Evolutionary conservation across 768 basidiomycete species (phyloP).

Genomic region (Termitomyces sp.): DNA sequence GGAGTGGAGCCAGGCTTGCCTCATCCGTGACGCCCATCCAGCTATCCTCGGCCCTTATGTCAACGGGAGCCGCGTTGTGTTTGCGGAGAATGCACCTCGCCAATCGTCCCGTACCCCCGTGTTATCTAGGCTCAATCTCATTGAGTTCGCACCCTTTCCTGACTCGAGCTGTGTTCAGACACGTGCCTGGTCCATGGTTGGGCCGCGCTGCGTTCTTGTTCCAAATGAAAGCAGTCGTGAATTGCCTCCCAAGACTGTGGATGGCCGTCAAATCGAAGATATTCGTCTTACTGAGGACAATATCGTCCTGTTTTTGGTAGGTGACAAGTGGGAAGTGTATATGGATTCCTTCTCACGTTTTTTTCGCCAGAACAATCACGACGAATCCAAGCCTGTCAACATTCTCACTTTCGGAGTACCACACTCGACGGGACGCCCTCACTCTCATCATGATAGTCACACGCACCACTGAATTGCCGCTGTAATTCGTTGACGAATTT

Average conservation of each 20-base stretch:
- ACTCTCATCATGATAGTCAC: conserved; percentile 26
- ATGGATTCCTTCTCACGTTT: conserved; percentile 1
- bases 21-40: conserved; percentile 40
- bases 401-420: conserved; percentile 47
- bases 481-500: neutral
- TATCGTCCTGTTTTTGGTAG: conserved; percentile 53
- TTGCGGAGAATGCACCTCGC: conserved; percentile 37
- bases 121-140: conserved; percentile 33
- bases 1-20: conserved; percentile 52
- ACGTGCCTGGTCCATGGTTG: conserved; percentile 40
- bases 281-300: conserved; percentile 61
- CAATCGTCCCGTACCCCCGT: conserved; percentile 19
- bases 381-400: conserved; percentile 40
- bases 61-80: conserved; percentile 47
- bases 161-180: conserved; percentile 30
- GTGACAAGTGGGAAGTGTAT: conserved; percentile 19
- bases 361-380: conserved; percentile 34
- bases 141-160: conserved; percentile 46
- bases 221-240: conserved; percentile 43
- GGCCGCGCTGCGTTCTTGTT: conserved; percentile 37
- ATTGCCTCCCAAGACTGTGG: conserved; percentile 43
- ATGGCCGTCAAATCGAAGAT: conserved; percentile 46
- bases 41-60: conserved; percentile 40
- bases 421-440: conserved; percentile 19
- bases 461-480: conserved; percentile 15